Evolutionary conservation across 345 rosid genomes (phyloP), one percentile per base, ranked within the genome.

Genomic region (Populus simonii): DNA sequence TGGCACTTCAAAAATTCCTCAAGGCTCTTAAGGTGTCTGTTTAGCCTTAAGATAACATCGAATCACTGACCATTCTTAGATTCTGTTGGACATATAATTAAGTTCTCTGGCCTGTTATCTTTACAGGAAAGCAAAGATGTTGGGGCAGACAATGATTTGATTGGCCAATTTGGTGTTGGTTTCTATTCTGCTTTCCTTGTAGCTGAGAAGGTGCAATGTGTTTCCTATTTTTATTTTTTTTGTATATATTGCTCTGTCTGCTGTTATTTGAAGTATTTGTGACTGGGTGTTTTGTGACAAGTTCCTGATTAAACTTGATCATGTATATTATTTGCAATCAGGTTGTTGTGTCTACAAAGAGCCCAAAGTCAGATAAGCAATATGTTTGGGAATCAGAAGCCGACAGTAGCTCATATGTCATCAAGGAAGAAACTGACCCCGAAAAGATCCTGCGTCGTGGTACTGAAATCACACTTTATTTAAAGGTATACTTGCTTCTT

Each of bases 81-180:
- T 31, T 65, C 61, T 8, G 0, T 17, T 16, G 71, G 61, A 22
- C 4, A 57, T 31, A 22, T 15, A 33, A 27, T 45, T 68, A 27
- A 13, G 43, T 39, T 68, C 16, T 62, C 62, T 15, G 17, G 68
- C 61, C 51, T 36, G 8, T 22, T 79, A 23, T 68, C 16, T 35
- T 69, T 17, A 81, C 76, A 96, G 99, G 99, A 96, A 82, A 96
- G 92, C 84, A 82, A 92, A 78, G 98, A 96, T 73, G 81, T 86
- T n/a, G 98, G 99, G 25, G 89, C 90, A 17, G 99, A 96, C 86
- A 96, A 88, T 35, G 80, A 92, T 70, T 83, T 96, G 89, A 96
- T 96, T 15, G 99, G 99, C 38, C 99, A 96, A 82, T 96, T 96
- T 86, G 99, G 98, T 88, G 99, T 96, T 85, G 99, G 99, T 25